Conservation (phyloP, 345 rosid genomes). For the rapeseed (Brassica napus) region DNA sequence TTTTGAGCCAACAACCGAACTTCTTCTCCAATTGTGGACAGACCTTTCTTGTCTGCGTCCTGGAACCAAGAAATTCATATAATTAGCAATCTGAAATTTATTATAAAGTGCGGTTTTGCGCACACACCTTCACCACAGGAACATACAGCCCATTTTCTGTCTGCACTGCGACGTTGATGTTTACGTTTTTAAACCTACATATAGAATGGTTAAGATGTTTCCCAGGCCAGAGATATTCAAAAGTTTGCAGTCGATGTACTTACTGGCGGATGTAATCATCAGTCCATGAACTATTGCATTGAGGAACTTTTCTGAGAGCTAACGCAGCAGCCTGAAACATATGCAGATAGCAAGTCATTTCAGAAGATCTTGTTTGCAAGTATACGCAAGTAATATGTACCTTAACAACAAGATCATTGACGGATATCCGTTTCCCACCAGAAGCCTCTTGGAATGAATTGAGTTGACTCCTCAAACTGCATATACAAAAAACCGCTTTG, state of each 20-base stretch:
- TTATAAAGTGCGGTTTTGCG: constrained; percentile 17
- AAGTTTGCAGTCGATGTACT: constrained; percentile 34
- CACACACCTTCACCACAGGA: constrained; percentile 79
- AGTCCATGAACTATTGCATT: constrained; percentile 97
- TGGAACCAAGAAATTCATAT: constrained; percentile 37
- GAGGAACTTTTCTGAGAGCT: constrained; percentile 91
- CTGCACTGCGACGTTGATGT: constrained; percentile 93
- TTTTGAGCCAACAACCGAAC: constrained; percentile 86
- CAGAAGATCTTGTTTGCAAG: constrained; percentile 9
- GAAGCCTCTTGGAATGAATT: constrained; percentile 86
- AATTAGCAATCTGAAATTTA: constrained; percentile 8
- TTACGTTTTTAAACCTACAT: constrained; percentile 74
- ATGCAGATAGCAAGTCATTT: not conserved
- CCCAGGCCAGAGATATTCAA: not conserved
- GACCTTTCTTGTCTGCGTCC: constrained; percentile 96
- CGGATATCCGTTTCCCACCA: constrained; percentile 89
- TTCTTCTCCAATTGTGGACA: constrained; percentile 75
- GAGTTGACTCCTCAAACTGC: constrained; percentile 76
- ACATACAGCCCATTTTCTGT: constrained; percentile 94
- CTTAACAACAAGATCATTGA: constrained; percentile 98
- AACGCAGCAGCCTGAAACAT: constrained; percentile 86
- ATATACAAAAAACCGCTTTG: constrained; percentile 25
- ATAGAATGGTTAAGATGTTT: constrained; percentile 9
- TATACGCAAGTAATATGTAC: constrained; percentile 43
- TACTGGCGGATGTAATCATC: constrained; percentile 91